Evolutionary conservation across 163 green algal genomes (phyloP).

Genomic region (Volvox carteri): DNA sequence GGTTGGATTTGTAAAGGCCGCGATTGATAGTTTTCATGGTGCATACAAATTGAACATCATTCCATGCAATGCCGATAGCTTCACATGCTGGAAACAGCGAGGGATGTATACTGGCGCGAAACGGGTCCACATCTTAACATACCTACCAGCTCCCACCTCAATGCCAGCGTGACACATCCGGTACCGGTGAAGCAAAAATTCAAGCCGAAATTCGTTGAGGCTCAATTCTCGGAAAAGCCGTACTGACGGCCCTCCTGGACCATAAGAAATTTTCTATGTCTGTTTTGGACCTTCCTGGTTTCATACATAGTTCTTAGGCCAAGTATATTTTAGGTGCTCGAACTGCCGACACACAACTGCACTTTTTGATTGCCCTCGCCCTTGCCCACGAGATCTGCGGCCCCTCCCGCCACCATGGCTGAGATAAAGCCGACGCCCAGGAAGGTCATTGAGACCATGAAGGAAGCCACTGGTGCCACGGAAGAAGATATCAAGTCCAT

Average conservation of each 20-base stretch:
- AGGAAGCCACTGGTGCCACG: conserved; percentile 46
- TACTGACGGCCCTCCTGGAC: conserved; percentile 5
- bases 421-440: conserved; percentile 33
- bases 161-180: no score
- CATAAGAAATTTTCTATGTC: not conserved
- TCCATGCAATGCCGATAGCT: not conserved
- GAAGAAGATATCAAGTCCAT: conserved; percentile 64
- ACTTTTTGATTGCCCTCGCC: conserved; percentile 34
- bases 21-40: no score
- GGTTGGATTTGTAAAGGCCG: no score
- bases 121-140: not conserved
- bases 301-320: conserved; percentile 3
- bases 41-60: no score
- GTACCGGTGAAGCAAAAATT: no score
- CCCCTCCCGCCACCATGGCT: conserved; percentile 46
- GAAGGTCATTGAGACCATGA: conserved; percentile 59
- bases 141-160: no score
- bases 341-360: not conserved
- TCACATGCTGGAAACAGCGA: not conserved
- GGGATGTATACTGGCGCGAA: not conserved
- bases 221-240: not conserved
- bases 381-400: conserved; percentile 44
- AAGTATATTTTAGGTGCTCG: conserved; percentile 40
- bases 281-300: not conserved
- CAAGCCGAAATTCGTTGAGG: not conserved